Evolutionary conservation across 2,329 filamentous ascomycete genomes (phyloP).

Genomic region (Fusarium sp.): DNA sequence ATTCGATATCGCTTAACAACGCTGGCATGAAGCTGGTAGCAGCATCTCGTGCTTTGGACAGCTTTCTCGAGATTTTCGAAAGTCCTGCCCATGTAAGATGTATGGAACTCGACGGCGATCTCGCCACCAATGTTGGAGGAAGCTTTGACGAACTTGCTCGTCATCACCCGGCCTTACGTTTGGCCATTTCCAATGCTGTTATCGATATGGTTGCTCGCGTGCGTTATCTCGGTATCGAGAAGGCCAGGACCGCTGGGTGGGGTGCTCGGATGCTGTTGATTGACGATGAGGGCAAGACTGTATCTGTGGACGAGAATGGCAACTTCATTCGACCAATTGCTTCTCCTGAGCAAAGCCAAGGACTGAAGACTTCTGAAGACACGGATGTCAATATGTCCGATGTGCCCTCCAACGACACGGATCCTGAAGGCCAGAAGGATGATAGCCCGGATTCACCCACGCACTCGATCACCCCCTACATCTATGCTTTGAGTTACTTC

Average conservation of each 20-base stretch:
- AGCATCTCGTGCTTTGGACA: conserved; percentile 81
- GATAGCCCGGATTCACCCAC: conserved; percentile 38
- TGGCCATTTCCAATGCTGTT: conserved; percentile 83
- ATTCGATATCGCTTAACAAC: conserved; percentile 92
- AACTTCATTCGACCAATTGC: conserved; percentile 44
- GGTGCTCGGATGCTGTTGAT: conserved; percentile 81
- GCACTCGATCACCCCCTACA: conserved; percentile 69
- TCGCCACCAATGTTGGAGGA: conserved; percentile 78
- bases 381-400: conserved; percentile 75
- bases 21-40: conserved; percentile 88
- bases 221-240: conserved; percentile 74
- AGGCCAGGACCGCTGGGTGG: conserved; percentile 74
- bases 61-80: conserved; percentile 96
- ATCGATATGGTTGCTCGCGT: conserved; percentile 89
- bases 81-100: conserved; percentile 88
- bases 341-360: conserved; percentile 52
- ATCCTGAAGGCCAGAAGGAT: conserved; percentile 22
- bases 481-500: conserved; percentile 81
- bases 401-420: conserved; percentile 38
- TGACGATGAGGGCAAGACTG: conserved; percentile 64
- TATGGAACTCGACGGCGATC: conserved; percentile 75
- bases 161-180: conserved; percentile 87
- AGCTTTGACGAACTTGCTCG: conserved; percentile 94
- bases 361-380: conserved; percentile 48
- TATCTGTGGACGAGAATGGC: conserved; percentile 62